Percentiles rank a stretch among this genome's conserved stretches.
Evolutionary conservation across 2,329 filamentous ascomycete species (phyloP).

Genomic region (Beauveria scarabaeidicola): DNA sequence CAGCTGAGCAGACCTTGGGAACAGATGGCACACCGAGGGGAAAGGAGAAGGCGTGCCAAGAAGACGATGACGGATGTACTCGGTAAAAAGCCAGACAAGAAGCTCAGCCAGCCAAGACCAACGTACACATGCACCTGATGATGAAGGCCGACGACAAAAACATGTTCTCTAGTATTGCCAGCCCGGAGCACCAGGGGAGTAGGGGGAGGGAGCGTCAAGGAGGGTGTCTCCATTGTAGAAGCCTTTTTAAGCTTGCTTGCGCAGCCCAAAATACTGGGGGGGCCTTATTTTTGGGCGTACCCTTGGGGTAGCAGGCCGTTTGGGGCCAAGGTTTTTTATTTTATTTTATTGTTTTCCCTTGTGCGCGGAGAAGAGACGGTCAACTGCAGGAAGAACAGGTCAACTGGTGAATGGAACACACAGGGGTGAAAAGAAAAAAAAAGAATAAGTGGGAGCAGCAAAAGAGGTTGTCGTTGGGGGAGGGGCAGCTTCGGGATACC

Average conservation of each 20-base stretch:
- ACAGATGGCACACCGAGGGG: neutral
- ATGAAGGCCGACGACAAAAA: slow-evolving; percentile 1
- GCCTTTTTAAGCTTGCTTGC: slow-evolving; percentile 3
- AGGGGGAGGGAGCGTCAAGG: neutral
- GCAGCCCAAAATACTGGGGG: slow-evolving; percentile 6
- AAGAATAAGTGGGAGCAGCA: neutral
- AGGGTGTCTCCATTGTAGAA: neutral
- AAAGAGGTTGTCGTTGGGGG: neutral
- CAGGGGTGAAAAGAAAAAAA: neutral
- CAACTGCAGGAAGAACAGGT: no score
- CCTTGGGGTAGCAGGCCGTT: slow-evolving; percentile 7
- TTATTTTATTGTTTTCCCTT: neutral
- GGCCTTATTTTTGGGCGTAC: neutral
- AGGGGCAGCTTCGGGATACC: slow-evolving; percentile 1
- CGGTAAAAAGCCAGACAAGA: neutral
- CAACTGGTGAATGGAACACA: neutral
- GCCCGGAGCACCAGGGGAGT: neutral
- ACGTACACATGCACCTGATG: neutral
- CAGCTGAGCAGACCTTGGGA: neutral
- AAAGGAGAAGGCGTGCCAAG: neutral
- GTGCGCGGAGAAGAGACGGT: neutral
- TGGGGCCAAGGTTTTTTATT: neutral
- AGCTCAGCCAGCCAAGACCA: neutral
- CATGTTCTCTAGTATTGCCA: neutral
- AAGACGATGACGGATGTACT: neutral